Base-by-base conservation (phyloP, 257 asterid species). In the Primulina eburnea region DNA sequence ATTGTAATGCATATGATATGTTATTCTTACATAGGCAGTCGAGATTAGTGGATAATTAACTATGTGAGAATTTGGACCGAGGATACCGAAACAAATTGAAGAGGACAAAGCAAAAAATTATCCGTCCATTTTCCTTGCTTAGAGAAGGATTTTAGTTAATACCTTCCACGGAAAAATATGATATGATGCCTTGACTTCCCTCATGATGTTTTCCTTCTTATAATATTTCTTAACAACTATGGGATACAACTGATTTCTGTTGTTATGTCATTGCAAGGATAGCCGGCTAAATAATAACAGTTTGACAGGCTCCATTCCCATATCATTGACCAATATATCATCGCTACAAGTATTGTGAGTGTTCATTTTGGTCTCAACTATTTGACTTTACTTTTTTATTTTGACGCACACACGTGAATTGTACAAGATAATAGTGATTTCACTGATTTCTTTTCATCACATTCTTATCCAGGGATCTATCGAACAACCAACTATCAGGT, bases 221-320 rank as follows among this genome's bases (percentile, higher is more conserved):
- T 32, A 17, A 24, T 9, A 30, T 70, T 11, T 55, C 20, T 61
- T 69, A 53, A 68, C 79, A 43, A 59, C 38, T 14, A 43, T 43
- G 2, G 72, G 64, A 60, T 65, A 73, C 73, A 53, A 82, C 34
- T 71, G 62, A 68, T 63, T 20, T 56, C 62, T 73, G 38, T 56
- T 79, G 56, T 65, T 75, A 65, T 69, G 72, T 75, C 73, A 77
- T 79, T 82, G 90, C 37, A 84, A 80, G 87, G 87, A 82, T 75
- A 92, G 98, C 35, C 97, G 98, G 86, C 88, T 92, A 72, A 92
- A 92, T 78, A 92, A 92, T 77, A 92, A 92, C 87, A 92, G 90
- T 78, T 77, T 92, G 84, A 77, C 79, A 1, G 98, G 98, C 7
- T 78, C 86, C 60, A 92, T 92, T 63, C 95, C 97, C 1, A 68